Conservation (phyloP, 192 early-diverging fungal genomes). For the Linnemannia exigua region DNA sequence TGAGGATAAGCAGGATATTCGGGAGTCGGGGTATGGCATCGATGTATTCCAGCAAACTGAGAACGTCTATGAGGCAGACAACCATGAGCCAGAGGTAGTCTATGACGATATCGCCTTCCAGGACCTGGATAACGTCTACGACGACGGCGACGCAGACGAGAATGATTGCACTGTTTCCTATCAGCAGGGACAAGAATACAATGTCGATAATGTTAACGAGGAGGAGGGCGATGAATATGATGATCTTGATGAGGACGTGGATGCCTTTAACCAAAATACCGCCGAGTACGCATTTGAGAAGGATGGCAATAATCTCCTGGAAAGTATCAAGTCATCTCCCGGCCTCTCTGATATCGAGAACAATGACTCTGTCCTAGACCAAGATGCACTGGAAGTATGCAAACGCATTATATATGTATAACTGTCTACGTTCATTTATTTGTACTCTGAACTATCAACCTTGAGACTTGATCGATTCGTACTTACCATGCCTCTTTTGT, state of each 20-base stretch:
- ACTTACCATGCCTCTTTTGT: background rate
- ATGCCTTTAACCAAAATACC: background rate
- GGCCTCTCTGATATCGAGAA: background rate
- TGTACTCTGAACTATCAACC: background rate
- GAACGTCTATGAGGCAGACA: background rate
- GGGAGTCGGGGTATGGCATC: background rate
- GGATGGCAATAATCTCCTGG: background rate
- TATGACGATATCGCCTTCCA: background rate
- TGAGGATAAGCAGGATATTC: background rate
- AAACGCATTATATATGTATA: background rate
- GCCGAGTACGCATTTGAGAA: background rate
- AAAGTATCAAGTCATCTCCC: background rate
- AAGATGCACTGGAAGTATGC: background rate
- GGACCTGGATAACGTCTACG: background rate
- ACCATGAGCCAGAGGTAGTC: background rate
- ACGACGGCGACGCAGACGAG: background rate
- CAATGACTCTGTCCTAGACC: background rate
- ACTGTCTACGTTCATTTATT: background rate
- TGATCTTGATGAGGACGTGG: background rate
- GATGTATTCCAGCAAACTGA: background rate
- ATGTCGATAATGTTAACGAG: background rate
- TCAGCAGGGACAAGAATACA: background rate
- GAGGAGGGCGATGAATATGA: background rate
- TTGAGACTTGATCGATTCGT: background rate
- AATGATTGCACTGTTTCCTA: background rate